Base-by-base conservation (phyloP, 768 basidiomycete genomes). In the Auriscalpium microsporum region DNA sequence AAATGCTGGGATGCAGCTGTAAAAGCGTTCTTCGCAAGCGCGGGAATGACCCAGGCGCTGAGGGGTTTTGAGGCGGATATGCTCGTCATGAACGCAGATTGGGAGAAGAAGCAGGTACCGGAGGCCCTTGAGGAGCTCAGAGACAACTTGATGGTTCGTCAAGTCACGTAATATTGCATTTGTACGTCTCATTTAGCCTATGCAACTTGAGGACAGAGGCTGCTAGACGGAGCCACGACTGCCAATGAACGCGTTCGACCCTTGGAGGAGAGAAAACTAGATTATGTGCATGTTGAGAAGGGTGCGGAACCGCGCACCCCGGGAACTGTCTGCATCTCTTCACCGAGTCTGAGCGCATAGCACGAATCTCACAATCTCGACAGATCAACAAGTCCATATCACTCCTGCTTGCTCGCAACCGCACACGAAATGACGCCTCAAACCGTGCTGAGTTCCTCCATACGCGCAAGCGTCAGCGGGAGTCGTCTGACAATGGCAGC, bases 381-480 rank as follows among this genome's bases (percentile, higher is more conserved):
- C 52, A 65, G 90, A 73, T 83, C 35, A 90, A 78, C 56, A 86
- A 80, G 66, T 80, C 80, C 7, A 84, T 92, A 34, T 87, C 90
- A 2, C 66, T 72, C 45, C 85, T 91, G 54, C 77, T 92, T 1
- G 85, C 87, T 0, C 73, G 75, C 49, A 90, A 83, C 51, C 78
- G 86, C 7, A 81, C 83, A 1, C 80, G 82, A 45, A 90, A 87
- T 60, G 83, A 88, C 62, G 78, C 78, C 38, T 91, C 89, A 10
- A 92, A 92, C 63, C 81, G 84, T 28, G 71, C 77, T 8, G 89
- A 92, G 62, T 92, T 91, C 63, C 71, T 91, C 0, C 70, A 79
- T 6, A 72, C 77, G 2, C 78, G 83, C 64, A 83, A 84, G 56
- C 76, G 78, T 34, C 73, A 70, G 48, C 73, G 72, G 23, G 61